phyloP scores from a whole-genome alignment of 306 rosid genomes.

The Oxytropis ochrocephala region DNA sequence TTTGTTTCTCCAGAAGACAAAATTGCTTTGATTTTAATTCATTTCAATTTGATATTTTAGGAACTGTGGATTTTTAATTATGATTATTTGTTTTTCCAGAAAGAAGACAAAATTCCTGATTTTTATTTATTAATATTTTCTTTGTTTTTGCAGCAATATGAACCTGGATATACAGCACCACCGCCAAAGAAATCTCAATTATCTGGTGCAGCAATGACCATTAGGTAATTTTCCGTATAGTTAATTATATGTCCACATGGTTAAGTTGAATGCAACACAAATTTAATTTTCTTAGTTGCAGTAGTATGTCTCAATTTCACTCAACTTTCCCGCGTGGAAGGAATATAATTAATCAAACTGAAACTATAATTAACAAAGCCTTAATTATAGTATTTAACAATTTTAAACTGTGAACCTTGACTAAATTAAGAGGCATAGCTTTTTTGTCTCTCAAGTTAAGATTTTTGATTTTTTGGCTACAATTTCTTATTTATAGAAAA shows the following conservation, averaged over 20 bases:
- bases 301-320: conserved; percentile 4
- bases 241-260: not conserved
- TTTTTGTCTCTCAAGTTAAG: not conserved
- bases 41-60: not conserved
- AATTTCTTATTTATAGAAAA: not conserved
- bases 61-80: not conserved
- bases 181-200: conserved; percentile 52
- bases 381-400: not conserved
- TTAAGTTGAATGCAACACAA: conserved; percentile 3
- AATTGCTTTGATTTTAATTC: not conserved
- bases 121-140: not conserved
- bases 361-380: not conserved
- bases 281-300: conserved; percentile 6
- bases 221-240: conserved; percentile 40
- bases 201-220: conserved; percentile 58
- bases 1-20: not conserved
- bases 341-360: conserved; percentile 26
- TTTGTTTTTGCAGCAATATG: conserved; percentile 50
- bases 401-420: not conserved
- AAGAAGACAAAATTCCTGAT: too few species aligned
- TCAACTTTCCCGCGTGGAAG: conserved; percentile 23
- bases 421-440: not conserved
- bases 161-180: conserved; percentile 77
- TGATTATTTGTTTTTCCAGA: too few species aligned
- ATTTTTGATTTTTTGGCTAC: not conserved